Conservation (phyloP, 2,329 filamentous ascomycete genomes). For the Fusarium coffeatum region DNA sequence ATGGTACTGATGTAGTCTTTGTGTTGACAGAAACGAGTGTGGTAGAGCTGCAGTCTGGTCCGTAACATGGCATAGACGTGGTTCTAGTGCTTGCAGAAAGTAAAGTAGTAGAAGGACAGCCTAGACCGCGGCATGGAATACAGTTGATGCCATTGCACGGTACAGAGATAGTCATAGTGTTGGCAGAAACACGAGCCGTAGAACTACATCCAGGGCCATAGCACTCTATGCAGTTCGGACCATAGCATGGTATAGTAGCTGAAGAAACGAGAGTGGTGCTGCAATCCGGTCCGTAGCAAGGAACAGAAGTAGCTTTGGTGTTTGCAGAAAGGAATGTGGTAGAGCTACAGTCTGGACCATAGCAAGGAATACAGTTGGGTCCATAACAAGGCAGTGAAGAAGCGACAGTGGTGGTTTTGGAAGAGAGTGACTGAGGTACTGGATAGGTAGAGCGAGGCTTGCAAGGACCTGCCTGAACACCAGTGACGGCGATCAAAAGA, state of each 20-base stretch:
- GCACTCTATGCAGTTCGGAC: background rate
- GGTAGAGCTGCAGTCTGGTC: too few relatives aligned
- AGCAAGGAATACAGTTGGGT: background rate
- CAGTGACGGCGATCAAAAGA: conserved; percentile 23
- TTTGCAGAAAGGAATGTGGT: background rate
- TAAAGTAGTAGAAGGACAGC: too few relatives aligned
- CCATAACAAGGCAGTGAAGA: background rate
- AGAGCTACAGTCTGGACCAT: background rate
- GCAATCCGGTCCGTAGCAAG: background rate
- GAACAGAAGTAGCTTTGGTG: background rate
- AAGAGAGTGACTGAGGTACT: conserved; percentile 12
- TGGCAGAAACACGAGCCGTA: background rate
- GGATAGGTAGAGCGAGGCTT: conserved; percentile 34
- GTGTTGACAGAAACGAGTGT: too few relatives aligned
- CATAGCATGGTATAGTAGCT: background rate
- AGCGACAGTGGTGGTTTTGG: conserved; percentile 1
- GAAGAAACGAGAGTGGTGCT: background rate
- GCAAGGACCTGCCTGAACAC: conserved; percentile 24
- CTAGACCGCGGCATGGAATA: too few relatives aligned
- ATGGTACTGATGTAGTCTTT: background rate
- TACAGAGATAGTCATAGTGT: background rate
- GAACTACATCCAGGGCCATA: background rate
- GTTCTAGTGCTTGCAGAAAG: background rate
- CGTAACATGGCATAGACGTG: background rate
- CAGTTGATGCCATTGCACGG: background rate